Evolutionary conservation across 2,329 filamentous ascomycete genomes (phyloP).

Genomic region (Coniochaeta sp.): DNA sequence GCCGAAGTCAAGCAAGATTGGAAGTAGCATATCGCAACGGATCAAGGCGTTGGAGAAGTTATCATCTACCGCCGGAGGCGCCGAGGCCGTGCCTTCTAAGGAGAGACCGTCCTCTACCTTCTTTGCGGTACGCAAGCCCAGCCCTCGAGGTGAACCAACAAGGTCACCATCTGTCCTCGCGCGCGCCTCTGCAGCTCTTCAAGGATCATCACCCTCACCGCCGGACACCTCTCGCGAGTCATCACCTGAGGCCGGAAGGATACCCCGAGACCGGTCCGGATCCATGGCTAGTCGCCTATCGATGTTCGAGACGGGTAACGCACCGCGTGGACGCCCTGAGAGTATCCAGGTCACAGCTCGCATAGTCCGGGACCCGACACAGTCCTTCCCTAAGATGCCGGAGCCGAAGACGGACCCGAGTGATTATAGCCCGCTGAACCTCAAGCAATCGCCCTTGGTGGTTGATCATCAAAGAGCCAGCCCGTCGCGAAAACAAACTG

Average conservation of each 20-base stretch:
- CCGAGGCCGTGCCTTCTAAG: constrained; percentile 14
- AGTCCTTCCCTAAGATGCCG: constrained; percentile 30
- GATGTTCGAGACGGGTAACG: constrained; percentile 43
- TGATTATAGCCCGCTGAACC: constrained; percentile 41
- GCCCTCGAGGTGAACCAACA: constrained; percentile 29
- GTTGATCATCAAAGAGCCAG: constrained; percentile 46
- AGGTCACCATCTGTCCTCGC: constrained; percentile 39
- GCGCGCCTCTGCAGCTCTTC: constrained; percentile 30
- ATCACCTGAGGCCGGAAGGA: constrained; percentile 34
- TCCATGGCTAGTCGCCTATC: constrained; percentile 50
- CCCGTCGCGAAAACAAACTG: constrained; percentile 5
- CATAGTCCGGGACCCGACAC: constrained; percentile 62
- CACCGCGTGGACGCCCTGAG: constrained; percentile 51
- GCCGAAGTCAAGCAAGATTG: constrained; percentile 73
- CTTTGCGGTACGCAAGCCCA: constrained; percentile 48
- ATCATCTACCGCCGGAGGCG: constrained; percentile 33
- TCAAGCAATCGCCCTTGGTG: constrained; percentile 52
- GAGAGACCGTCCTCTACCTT: constrained; percentile 47
- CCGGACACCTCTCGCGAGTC: constrained; percentile 36
- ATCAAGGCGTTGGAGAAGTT: constrained; percentile 90
- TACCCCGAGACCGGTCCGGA: constrained; percentile 38
- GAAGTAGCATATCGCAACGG: constrained; percentile 84
- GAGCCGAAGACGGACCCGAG: constrained; percentile 33
- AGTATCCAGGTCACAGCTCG: constrained; percentile 84
- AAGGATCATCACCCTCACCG: constrained; percentile 27